phyloP scores from a whole-genome alignment of 2,329 filamentous ascomycete genomes.

The Fusarium brevicatenulatum region DNA sequence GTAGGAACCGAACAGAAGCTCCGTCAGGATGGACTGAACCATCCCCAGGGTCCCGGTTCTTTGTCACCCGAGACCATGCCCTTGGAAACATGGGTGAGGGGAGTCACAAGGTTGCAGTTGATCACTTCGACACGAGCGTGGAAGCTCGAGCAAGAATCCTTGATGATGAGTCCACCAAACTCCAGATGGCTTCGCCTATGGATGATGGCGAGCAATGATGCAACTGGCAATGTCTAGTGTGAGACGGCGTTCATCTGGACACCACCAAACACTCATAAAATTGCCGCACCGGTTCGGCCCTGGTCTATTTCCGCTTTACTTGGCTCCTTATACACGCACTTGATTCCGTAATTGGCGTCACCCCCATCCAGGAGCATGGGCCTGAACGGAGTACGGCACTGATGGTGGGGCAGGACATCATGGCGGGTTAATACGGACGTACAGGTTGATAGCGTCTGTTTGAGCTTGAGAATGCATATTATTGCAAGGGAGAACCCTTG shows the following conservation, averaged over 20 bases:
- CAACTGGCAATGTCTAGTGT: constrained; percentile 13
- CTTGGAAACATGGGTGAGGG: background rate
- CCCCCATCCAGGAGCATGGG: constrained; percentile 29
- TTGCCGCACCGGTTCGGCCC: constrained; percentile 35
- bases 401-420: constrained; percentile 35
- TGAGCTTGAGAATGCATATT: constrained; percentile 29
- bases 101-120: background rate
- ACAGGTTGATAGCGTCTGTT: constrained; percentile 27
- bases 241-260: constrained; percentile 2
- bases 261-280: constrained; percentile 18
- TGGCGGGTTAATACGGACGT: constrained; percentile 37
- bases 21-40: constrained; percentile 6
- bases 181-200: background rate
- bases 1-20: constrained; percentile 4
- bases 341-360: constrained; percentile 29
- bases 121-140: background rate
- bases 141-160: background rate
- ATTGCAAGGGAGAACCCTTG: constrained; percentile 26
- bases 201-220: constrained; percentile 15
- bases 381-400: constrained; percentile 31
- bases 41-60: background rate
- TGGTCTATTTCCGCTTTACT: constrained; percentile 11
- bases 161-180: background rate
- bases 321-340: constrained; percentile 3
- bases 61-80: background rate